A percentile compares a stretch with the other conserved stretches of the same genome.
Conservation (phyloP, 495 filamentous ascomycete genomes). For the Hypoxylon trugodes region DNA sequence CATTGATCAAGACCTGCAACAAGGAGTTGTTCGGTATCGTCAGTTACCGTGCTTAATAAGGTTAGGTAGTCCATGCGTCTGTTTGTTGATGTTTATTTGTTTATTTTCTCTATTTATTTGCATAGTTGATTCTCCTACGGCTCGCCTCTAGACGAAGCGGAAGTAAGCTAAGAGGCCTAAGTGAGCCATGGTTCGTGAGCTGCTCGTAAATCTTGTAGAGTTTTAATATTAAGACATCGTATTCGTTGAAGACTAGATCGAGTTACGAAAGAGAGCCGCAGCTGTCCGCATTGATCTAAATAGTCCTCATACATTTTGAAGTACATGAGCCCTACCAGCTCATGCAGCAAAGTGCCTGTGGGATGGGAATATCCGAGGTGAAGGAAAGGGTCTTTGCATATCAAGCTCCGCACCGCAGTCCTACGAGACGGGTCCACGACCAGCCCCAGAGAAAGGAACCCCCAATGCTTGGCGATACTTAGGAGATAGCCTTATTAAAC, state of each 20-base stretch:
- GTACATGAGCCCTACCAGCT: constrained; percentile 35
- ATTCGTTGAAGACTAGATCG: constrained; percentile 1
- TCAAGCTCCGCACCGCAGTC: constrained; percentile 21
- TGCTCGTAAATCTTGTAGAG: no score
- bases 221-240: constrained; percentile 16
- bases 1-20: constrained; percentile 42
- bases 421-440: constrained; percentile 23
- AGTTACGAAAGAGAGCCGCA: constrained; percentile 13
- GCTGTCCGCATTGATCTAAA: constrained; percentile 6
- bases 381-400: constrained; percentile 30
- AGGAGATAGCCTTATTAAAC: constrained; percentile 41
- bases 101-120: constrained; percentile 17
- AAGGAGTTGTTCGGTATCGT: constrained; percentile 42
- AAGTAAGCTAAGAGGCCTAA: no score
- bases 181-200: no score
- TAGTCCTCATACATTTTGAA: constrained; percentile 22
- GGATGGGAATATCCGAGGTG: constrained; percentile 38
- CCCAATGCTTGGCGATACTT: constrained; percentile 36
- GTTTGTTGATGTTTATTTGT: constrained; percentile 31
- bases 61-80: constrained; percentile 19
- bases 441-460: constrained; percentile 28
- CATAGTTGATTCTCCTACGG: not conserved
- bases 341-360: constrained; percentile 33
- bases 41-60: constrained; percentile 40
- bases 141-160: no score